These are phyloP conservation scores for Porogramme epimiltina DNA, from an alignment of 1,284 basidiomycete species.

Conservation along the genomic window DNA sequence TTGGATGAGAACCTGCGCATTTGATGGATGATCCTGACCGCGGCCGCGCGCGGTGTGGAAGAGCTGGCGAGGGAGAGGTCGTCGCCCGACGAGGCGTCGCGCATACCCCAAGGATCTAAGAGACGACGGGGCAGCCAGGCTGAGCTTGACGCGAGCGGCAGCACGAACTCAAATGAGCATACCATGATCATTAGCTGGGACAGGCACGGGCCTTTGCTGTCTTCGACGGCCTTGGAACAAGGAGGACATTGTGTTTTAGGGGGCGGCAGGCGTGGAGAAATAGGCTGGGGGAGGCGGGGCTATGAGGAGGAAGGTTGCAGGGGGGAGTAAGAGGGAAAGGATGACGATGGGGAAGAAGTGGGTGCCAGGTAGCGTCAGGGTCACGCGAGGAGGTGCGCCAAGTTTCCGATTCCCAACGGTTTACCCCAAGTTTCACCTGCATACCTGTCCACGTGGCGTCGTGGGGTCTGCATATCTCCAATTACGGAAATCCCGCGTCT, in stretches of 20 bases:
- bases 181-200: constrained; percentile 11
- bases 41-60: constrained; percentile 24
- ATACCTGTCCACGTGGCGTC: constrained; percentile 1
- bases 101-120: constrained; percentile 13
- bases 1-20: constrained; percentile 44
- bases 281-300: neutral
- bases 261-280: neutral
- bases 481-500: too few relatives aligned
- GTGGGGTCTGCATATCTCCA: too few relatives aligned
- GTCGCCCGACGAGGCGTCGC: neutral
- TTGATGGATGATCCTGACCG: constrained; percentile 46
- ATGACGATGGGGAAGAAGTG: constrained; percentile 3
- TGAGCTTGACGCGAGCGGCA: neutral
- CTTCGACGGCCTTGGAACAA: constrained; percentile 9
- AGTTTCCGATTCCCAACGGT: too few relatives aligned
- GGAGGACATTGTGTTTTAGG: constrained; percentile 3
- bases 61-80: constrained; percentile 16
- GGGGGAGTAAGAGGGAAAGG: neutral
- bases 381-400: constrained; percentile 7
- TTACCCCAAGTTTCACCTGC: neutral
- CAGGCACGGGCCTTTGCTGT: constrained; percentile 13
- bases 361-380: neutral
- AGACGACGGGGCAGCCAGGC: neutral
- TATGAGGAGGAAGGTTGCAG: neutral
- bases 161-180: neutral